A percentile compares a stretch with the other conserved stretches of the same genome.
Conservation (phyloP, 768 basidiomycete species). For the Phallus indusiatus region DNA sequence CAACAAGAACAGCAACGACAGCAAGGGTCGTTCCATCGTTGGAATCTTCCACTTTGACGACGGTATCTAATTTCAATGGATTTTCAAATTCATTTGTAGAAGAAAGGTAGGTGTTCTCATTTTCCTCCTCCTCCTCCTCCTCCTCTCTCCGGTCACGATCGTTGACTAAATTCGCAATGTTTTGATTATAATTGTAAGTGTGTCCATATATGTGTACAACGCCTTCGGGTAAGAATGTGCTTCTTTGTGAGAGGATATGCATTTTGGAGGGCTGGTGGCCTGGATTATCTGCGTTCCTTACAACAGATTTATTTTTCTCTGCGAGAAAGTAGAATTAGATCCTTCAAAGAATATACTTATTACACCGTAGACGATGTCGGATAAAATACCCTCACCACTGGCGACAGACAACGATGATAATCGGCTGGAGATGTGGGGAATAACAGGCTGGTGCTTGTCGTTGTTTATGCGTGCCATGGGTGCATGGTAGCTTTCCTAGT, state of each 20-base stretch:
- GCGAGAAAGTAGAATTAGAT: slow-evolving; percentile 42
- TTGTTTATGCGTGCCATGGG: slow-evolving; percentile 47
- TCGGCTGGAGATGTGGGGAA: slow-evolving; percentile 66
- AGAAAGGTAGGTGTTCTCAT: slow-evolving; percentile 13
- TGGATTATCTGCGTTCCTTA: too few relatives aligned
- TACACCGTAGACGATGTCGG: slow-evolving; percentile 2
- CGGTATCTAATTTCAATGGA: too few relatives aligned
- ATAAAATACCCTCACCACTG: slow-evolving; percentile 12
- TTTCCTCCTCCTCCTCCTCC: slow-evolving; percentile 22
- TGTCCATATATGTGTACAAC: too few relatives aligned
- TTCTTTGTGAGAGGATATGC: too few relatives aligned
- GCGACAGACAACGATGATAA: slow-evolving; percentile 35
- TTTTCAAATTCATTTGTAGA: too few relatives aligned
- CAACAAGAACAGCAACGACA: slow-evolving; percentile 84
- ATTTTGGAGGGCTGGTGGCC: too few relatives aligned
- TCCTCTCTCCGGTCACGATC: slow-evolving; percentile 24
- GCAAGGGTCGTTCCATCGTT: slow-evolving; percentile 52
- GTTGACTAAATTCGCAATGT: slow-evolving; percentile 65
- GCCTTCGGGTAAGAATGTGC: too few relatives aligned
- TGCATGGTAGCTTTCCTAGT: slow-evolving; percentile 31
- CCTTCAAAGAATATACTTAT: slow-evolving; percentile 44
- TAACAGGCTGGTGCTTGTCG: slow-evolving; percentile 77
- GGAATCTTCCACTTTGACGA: slow-evolving; percentile 16
- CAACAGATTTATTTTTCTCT: slow-evolving; percentile 70
- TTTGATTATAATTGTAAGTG: too few relatives aligned